Conservation (phyloP, 2,329 filamentous ascomycete genomes). For the Exophiala sp. region DNA sequence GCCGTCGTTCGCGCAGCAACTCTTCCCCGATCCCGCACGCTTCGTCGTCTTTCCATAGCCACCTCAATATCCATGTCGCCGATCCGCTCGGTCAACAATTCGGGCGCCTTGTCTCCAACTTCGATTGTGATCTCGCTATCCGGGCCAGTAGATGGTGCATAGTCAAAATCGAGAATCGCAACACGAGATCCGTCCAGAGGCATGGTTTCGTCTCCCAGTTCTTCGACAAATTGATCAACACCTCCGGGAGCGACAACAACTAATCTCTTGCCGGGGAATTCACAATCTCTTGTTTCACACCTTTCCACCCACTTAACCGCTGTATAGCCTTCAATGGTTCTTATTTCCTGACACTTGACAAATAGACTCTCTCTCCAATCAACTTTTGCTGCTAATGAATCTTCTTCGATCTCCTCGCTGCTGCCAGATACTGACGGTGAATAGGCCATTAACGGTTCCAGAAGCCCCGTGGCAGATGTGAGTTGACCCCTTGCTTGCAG, state of each 20-base stretch:
- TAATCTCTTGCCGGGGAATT: constrained; percentile 43
- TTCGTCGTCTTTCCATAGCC: constrained; percentile 71
- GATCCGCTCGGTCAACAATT: constrained; percentile 68
- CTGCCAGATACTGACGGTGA: constrained; percentile 28
- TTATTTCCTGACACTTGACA: constrained; percentile 63
- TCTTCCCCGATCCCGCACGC: constrained; percentile 34
- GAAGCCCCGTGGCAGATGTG: constrained; percentile 27
- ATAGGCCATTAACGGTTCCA: constrained; percentile 29
- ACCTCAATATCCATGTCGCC: constrained; percentile 74
- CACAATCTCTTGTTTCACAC: constrained; percentile 45
- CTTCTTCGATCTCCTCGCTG: constrained; percentile 29
- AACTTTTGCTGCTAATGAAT: constrained; percentile 36
- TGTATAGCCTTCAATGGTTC: constrained; percentile 63
- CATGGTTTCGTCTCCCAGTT: constrained; percentile 67
- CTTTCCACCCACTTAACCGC: constrained; percentile 69
- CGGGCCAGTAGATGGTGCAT: constrained; percentile 54
- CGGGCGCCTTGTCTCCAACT: constrained; percentile 66
- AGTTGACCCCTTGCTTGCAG: constrained; percentile 17
- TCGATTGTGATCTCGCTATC: constrained; percentile 64
- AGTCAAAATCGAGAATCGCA: constrained; percentile 70
- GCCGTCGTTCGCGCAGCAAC: constrained; percentile 7
- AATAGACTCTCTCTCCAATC: constrained; percentile 69
- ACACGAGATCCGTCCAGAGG: constrained; percentile 77
- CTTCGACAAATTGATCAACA: constrained; percentile 50
- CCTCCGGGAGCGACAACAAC: constrained; percentile 72